Evolutionary conservation across 2,329 filamentous ascomycete species (phyloP).

Genomic region (Gaeumannomyces tritici): DNA sequence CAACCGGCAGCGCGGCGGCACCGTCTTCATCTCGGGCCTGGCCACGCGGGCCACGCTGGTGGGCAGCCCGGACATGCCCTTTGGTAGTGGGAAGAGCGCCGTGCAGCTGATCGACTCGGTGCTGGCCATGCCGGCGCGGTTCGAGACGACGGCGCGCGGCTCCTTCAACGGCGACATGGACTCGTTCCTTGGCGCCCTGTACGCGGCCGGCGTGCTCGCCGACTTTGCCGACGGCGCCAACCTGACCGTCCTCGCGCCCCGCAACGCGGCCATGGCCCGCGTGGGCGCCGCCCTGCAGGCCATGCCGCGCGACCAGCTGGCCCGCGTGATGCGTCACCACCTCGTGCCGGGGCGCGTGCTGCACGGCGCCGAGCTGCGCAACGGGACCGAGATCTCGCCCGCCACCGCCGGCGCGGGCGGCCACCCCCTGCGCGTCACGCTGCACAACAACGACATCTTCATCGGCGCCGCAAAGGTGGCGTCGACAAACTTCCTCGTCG

Average conservation of each 20-base stretch:
- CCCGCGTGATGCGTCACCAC: slow-evolving; percentile 43
- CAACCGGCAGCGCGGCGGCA: slow-evolving; percentile 28
- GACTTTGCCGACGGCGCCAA: slow-evolving; percentile 31
- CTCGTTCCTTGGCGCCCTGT: slow-evolving; percentile 30
- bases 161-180: slow-evolving; percentile 25
- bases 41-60: slow-evolving; percentile 32
- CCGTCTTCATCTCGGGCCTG: slow-evolving; percentile 27
- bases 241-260: slow-evolving; percentile 46
- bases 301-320: slow-evolving; percentile 28
- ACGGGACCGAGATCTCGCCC: slow-evolving; percentile 30
- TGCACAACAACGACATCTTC: slow-evolving; percentile 30
- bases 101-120: slow-evolving; percentile 44
- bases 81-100: slow-evolving; percentile 38
- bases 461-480: slow-evolving; percentile 42
- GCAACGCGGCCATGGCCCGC: slow-evolving; percentile 38
- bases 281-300: slow-evolving; percentile 32
- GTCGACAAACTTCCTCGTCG: slow-evolving; percentile 40
- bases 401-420: neutral
- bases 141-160: slow-evolving; percentile 22
- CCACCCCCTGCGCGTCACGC: slow-evolving; percentile 35
- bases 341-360: slow-evolving; percentile 40
- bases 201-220: slow-evolving; percentile 23
- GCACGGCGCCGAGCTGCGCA: slow-evolving; percentile 38
- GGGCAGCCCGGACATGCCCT: slow-evolving; percentile 30
- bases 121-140: slow-evolving; percentile 33